Conservation (phyloP, 352 stramenopile genomes). For the Phytophthora lateralis region DNA sequence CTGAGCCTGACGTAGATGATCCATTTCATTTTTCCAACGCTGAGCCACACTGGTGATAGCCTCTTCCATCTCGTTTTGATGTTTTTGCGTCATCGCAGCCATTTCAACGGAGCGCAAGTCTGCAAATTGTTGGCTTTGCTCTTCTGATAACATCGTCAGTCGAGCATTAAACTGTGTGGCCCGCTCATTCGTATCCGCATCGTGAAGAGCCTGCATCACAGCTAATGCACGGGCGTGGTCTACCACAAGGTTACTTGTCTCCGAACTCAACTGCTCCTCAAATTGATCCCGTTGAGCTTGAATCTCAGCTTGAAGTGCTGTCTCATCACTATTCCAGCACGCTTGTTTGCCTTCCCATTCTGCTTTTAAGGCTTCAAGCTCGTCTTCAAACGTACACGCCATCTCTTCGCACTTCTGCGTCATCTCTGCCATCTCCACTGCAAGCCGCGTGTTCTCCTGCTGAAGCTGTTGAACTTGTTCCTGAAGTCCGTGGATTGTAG, state of each 20-base stretch:
- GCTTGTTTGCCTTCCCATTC: constrained; percentile 23
- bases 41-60: constrained; percentile 27
- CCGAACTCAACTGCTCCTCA: constrained; percentile 12
- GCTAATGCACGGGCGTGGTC: constrained; percentile 10
- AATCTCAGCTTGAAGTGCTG: constrained; percentile 17
- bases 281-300: constrained; percentile 17
- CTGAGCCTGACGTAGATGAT: constrained; percentile 29
- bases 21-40: constrained; percentile 46
- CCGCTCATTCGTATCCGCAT: neutral
- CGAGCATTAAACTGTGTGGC: constrained; percentile 4
- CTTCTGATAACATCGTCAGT: constrained; percentile 25
- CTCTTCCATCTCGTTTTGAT: constrained; percentile 39
- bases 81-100: neutral
- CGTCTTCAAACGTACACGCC: constrained; percentile 24
- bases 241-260: constrained; percentile 10
- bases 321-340: constrained; percentile 5
- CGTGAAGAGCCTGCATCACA: constrained; percentile 3
- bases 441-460: constrained; percentile 10
- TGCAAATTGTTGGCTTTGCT: constrained; percentile 15
- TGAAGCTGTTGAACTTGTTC: constrained; percentile 7
- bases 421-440: constrained; percentile 16
- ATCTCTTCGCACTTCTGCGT: constrained; percentile 21
- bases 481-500: constrained; percentile 13
- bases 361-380: constrained; percentile 16
- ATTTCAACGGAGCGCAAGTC: constrained; percentile 12